Conservation (phyloP, 1,284 basidiomycete genomes). For the Anthracocystis panici-leucophaei region DNA sequence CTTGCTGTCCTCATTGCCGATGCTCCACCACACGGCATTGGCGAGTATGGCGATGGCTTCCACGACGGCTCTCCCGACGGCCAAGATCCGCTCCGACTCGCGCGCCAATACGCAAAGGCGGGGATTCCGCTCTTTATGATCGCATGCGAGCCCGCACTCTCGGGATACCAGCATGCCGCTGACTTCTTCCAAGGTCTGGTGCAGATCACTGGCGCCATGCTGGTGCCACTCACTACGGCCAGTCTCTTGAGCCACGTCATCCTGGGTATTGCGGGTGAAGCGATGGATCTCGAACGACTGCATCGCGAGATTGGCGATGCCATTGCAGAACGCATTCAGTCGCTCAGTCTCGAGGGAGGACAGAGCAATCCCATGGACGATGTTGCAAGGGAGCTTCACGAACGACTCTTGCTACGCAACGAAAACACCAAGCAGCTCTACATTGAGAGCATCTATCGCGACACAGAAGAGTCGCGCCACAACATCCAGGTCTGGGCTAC, state of each 20-base stretch:
- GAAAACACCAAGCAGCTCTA: constrained; percentile 96
- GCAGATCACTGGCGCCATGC: constrained; percentile 76
- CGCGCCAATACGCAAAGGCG: constrained; percentile 85
- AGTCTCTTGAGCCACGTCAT: constrained; percentile 97
- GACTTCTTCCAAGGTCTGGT: constrained; percentile 82
- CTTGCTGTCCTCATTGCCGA: constrained; percentile 88
- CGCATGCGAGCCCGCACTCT: constrained; percentile 96
- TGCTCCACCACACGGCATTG: constrained; percentile 87
- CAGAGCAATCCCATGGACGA: constrained; percentile 83
- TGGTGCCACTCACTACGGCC: constrained; percentile 95
- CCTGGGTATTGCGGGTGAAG: constrained; percentile 94
- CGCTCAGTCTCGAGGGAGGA: constrained; percentile 76
- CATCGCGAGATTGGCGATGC: constrained; percentile 92
- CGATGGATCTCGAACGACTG: constrained; percentile 94
- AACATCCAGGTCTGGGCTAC: constrained; percentile 89
- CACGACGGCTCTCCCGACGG: constrained; percentile 72
- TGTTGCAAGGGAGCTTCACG: constrained; percentile 91
- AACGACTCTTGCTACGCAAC: constrained; percentile 88
- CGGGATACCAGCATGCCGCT: constrained; percentile 77
- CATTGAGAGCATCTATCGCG: constrained; percentile 87
- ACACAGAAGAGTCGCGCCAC: constrained; percentile 78
- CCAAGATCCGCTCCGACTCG: constrained; percentile 88
- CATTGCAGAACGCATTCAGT: constrained; percentile 89
- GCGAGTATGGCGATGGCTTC: constrained; percentile 81
- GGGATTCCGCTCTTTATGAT: constrained; percentile 76